These are phyloP conservation scores for Ascochyta clinopodiicola DNA, from an alignment of 2,329 filamentous ascomycete genomes.

Conservation along the genomic window DNA sequence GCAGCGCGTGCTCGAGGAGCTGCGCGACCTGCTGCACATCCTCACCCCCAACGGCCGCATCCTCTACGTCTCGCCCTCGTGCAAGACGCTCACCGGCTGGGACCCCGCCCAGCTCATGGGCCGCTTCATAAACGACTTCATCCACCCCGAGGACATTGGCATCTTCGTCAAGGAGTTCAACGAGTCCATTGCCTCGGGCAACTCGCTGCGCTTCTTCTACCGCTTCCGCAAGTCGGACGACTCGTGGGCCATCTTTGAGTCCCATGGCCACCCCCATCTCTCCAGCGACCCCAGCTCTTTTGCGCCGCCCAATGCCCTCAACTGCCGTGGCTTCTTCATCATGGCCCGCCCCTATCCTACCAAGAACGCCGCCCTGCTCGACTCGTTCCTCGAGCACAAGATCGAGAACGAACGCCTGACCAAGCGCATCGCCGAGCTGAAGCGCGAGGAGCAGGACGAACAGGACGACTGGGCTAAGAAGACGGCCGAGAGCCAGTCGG, in stretches of 20 bases:
- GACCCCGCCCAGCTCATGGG: slow-evolving; percentile 73
- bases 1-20: slow-evolving; percentile 84
- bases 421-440: slow-evolving; percentile 83
- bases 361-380: slow-evolving; percentile 81
- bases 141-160: slow-evolving; percentile 84
- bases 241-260: slow-evolving; percentile 81
- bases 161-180: slow-evolving; percentile 89
- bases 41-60: slow-evolving; percentile 84
- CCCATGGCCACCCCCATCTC: slow-evolving; percentile 90
- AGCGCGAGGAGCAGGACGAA: slow-evolving; percentile 84
- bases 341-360: slow-evolving; percentile 90
- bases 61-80: slow-evolving; percentile 83
- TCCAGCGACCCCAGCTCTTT: slow-evolving; percentile 71
- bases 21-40: slow-evolving; percentile 88
- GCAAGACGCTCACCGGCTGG: slow-evolving; percentile 77
- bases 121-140: slow-evolving; percentile 77
- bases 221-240: slow-evolving; percentile 79
- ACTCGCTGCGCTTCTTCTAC: slow-evolving; percentile 82
- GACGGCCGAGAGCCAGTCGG: slow-evolving; percentile 54
- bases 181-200: slow-evolving; percentile 83
- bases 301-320: slow-evolving; percentile 64
- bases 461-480: slow-evolving; percentile 69
- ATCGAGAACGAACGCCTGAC: slow-evolving; percentile 90
- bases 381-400: slow-evolving; percentile 95
- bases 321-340: slow-evolving; percentile 91